Percentiles rank a stretch among this genome's conserved stretches.
These are phyloP conservation scores for Pseudocercospora fijiensis DNA, from an alignment of 2,329 filamentous ascomycete species.

Conservation along the genomic window DNA sequence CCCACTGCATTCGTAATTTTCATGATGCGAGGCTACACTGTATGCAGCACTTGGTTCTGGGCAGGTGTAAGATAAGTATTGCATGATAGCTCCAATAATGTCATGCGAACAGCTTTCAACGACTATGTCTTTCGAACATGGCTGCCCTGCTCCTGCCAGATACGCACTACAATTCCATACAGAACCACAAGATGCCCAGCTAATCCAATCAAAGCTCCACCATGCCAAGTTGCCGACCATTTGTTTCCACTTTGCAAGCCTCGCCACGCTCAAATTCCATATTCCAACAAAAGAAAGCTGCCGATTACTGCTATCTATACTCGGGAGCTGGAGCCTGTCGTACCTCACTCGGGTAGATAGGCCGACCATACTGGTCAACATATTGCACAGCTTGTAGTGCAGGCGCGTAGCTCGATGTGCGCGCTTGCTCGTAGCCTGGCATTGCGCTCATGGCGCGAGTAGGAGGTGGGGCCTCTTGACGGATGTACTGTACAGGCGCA, in stretches of 20 bases:
- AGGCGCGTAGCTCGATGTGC: conserved; percentile 19
- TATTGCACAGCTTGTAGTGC: conserved; percentile 37
- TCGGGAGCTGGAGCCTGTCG: conserved; percentile 29
- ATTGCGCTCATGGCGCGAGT: conserved; percentile 44
- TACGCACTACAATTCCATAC: conserved; percentile 8
- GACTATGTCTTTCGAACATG: neutral
- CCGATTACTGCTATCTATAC: conserved; percentile 30
- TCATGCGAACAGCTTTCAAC: neutral
- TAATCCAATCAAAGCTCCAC: neutral
- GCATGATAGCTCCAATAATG: neutral
- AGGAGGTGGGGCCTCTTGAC: conserved; percentile 23
- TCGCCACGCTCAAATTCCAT: conserved; percentile 10
- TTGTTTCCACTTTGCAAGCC: neutral
- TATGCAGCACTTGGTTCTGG: no score
- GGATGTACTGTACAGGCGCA: conserved; percentile 43
- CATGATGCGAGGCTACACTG: no score
- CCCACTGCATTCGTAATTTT: no score
- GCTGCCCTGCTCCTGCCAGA: neutral
- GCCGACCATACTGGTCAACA: conserved; percentile 43
- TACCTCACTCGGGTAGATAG: conserved; percentile 33
- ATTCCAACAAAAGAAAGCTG: neutral
- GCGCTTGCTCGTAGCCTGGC: conserved; percentile 34
- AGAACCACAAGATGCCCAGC: conserved; percentile 1
- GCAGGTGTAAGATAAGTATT: no score
- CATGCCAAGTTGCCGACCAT: neutral